These are phyloP conservation scores for Ciborinia camelliae DNA, from an alignment of 2,329 filamentous ascomycete genomes.

Conservation along the genomic window DNA sequence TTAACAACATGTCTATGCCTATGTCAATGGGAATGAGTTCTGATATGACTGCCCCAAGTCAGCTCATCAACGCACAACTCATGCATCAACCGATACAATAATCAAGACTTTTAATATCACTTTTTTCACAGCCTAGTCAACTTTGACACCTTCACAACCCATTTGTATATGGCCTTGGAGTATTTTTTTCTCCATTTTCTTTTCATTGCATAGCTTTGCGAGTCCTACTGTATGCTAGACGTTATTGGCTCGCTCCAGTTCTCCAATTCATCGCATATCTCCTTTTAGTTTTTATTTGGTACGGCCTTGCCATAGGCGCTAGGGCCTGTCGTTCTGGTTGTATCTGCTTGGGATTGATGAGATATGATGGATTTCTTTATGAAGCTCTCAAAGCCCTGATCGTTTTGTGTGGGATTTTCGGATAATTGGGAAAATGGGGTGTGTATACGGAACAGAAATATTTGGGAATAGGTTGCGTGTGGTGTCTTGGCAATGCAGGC, in stretches of 20 bases:
- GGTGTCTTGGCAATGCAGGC: neutral
- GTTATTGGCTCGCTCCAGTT: slow-evolving; percentile 10
- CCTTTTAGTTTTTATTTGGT: slow-evolving; percentile 17
- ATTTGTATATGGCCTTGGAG: slow-evolving; percentile 23
- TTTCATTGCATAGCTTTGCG: slow-evolving; percentile 35
- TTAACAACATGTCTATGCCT: slow-evolving; percentile 25
- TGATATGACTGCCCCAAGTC: slow-evolving; percentile 39
- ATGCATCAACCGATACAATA: slow-evolving; percentile 38
- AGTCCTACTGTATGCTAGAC: slow-evolving; percentile 17
- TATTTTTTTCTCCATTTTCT: slow-evolving; percentile 23
- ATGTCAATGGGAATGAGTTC: slow-evolving; percentile 32
- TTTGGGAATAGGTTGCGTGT: neutral
- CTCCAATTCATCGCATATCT: slow-evolving; percentile 8
- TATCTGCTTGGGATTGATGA: slow-evolving; percentile 15
- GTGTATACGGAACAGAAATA: slow-evolving; percentile 14
- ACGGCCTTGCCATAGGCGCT: slow-evolving; percentile 14
- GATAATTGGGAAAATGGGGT: slow-evolving; percentile 13
- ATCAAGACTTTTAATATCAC: neutral
- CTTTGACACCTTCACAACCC: slow-evolving; percentile 17
- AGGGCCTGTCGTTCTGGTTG: slow-evolving; percentile 14
- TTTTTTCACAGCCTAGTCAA: slow-evolving; percentile 12
- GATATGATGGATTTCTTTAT: slow-evolving; percentile 21
- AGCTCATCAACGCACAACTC: slow-evolving; percentile 38
- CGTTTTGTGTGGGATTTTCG: slow-evolving; percentile 9
- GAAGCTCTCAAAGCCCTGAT: slow-evolving; percentile 11